Evolutionary conservation across 2,329 filamentous ascomycete species (phyloP), one percentile per base, ranked within the genome.

Genomic region (Mycosphaerelloides madeirae): DNA sequence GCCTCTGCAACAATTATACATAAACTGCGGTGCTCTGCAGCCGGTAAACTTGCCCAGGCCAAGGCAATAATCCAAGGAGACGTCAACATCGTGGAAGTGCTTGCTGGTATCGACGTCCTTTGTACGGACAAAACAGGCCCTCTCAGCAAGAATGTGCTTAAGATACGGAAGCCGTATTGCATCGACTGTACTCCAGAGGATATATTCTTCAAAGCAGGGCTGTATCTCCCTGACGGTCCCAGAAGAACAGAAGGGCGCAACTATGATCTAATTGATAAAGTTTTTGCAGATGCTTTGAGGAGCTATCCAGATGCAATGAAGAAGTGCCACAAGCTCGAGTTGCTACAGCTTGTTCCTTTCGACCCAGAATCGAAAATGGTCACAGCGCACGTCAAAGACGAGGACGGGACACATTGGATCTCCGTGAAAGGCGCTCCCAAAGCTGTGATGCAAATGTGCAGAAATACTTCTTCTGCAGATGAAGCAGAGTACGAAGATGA

Each of bases 131-230:
- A 88, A 78, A 87, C 84, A 34, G 84, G 84, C 73, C 87, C 84
- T 28, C 75, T 87, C 57, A 85, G 81, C 46, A 81, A 81, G 56
- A 85, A 85, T 68, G 83, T 87, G 73, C 76, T 87, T 41, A 83
- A 78, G 61, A 84, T 87, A 62, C 83, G 84, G 65, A 84, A 87
- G 63, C 84, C 84, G 14, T 87, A 83, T 68, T 83, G 87, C 48
- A 79, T 82, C 49, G 84, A 87, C 67, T 84, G 84, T 58, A n/a
- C n/a, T n/a, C n/a, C n/a, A n/a, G n/a, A n/a, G 79, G 85, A 63
- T 83, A 87, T 68, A 80, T 87, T 66, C 84, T 87, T 74, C 87
- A 83, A 83, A 87, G 87, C 83, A 87, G 87, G 84, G 83, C 84
- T 53, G 83, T 85, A 49, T 84, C 84, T 49, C 84, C 84, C 49